Conservation (phyloP, 345 rosid genomes). For the Corymbia maculata region DNA sequence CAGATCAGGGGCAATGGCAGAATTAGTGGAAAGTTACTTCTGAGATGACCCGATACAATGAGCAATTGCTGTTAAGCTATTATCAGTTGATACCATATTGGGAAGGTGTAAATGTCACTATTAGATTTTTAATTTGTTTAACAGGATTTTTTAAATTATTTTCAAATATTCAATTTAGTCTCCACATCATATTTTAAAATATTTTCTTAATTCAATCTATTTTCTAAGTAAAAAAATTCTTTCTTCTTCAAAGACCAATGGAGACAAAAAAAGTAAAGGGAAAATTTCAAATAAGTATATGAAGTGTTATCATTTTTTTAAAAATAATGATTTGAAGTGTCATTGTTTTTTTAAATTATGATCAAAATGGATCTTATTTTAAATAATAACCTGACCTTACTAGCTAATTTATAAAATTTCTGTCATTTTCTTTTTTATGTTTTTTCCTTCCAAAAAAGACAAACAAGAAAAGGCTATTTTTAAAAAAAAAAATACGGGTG, state of each 20-base stretch:
- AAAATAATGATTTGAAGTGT: no score
- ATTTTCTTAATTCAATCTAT: neutral
- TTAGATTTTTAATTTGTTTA: neutral
- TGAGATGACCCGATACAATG: neutral
- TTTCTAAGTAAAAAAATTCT: neutral
- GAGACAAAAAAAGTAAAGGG: neutral
- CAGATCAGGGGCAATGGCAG: neutral
- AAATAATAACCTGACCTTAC: no score
- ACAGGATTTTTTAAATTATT: neutral
- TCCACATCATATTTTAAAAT: neutral
- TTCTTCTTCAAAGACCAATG: neutral
- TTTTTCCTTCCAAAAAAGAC: no score
- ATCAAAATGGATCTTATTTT: no score
- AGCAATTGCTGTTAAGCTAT: neutral
- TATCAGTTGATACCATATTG: neutral
- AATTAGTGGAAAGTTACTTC: neutral
- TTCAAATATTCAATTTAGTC: neutral
- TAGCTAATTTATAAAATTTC: no score
- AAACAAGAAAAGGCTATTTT: no score
- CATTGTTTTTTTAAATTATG: no score
- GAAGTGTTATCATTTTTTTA: no score
- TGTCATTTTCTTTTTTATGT: no score
- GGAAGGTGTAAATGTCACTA: fast-evolving
- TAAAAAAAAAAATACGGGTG: no score
- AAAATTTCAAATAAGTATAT: no score